A percentile compares a stretch with the other conserved stretches of the same genome.
Evolutionary conservation across 2,329 filamentous ascomycete species (phyloP).

Genomic region (Leptographium radiaticola): DNA sequence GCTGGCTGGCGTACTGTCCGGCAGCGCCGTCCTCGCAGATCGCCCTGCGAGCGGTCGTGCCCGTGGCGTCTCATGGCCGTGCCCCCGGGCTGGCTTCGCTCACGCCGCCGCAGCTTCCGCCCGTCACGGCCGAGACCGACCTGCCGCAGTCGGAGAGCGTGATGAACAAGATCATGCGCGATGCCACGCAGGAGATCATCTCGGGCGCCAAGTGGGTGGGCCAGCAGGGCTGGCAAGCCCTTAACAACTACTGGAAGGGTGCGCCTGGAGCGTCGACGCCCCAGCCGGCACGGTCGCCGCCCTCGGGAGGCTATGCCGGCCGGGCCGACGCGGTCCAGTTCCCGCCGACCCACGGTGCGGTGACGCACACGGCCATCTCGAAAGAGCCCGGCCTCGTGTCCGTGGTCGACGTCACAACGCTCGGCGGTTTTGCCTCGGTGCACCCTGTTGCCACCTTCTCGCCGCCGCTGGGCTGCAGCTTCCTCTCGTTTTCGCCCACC

Average conservation of each 20-base stretch:
- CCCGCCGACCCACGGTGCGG: constrained; percentile 60
- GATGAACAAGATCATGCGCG: constrained; percentile 64
- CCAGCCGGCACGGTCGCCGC: constrained; percentile 31
- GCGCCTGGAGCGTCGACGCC: constrained; percentile 20
- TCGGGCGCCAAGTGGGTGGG: constrained; percentile 64
- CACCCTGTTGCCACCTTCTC: constrained; percentile 60
- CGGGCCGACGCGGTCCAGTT: constrained; percentile 44
- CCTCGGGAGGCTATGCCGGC: constrained; percentile 14
- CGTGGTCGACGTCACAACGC: constrained; percentile 54
- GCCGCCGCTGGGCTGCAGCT: constrained; percentile 63
- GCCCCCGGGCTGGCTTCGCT: constrained; percentile 44
- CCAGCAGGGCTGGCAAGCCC: constrained; percentile 63
- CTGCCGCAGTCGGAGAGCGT: constrained; percentile 59
- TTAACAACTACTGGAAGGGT: constrained; percentile 70
- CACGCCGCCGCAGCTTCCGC: constrained; percentile 56
- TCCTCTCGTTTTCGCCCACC: constrained; percentile 63
- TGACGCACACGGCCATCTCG: constrained; percentile 36
- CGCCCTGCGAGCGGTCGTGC: constrained; percentile 53
- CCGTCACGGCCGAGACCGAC: constrained; percentile 54
- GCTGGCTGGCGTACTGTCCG: constrained; percentile 69
- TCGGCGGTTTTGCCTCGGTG: constrained; percentile 37
- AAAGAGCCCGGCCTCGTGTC: constrained; percentile 64
- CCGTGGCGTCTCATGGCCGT: constrained; percentile 40
- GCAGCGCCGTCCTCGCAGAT: constrained; percentile 58
- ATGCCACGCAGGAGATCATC: constrained; percentile 66